Base-by-base conservation (phyloP, 2,329 filamentous ascomycete species). In the Aschersonia sp. region DNA sequence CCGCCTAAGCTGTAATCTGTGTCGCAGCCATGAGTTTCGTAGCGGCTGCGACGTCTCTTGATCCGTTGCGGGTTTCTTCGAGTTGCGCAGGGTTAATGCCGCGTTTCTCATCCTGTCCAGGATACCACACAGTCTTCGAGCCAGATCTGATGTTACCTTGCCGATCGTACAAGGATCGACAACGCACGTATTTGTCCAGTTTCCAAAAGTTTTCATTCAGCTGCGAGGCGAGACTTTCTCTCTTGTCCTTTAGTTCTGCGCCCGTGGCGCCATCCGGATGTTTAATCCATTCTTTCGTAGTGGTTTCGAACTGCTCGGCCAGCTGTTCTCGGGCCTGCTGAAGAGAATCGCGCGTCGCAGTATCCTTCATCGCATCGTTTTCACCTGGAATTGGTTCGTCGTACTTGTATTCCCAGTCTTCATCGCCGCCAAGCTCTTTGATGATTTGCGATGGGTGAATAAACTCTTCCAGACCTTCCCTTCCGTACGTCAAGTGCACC, bases 121-220 rank as follows among this genome's bases (percentile, higher is more conserved):
- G 43, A 35, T 47, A 47, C 49, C 47, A 51, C 8, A 39, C 43
- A 4, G 49, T 41, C 43, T 45, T 44, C 6, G 30, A 29, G 8
- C 50, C 50, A 6, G 45, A n/a, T 22, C 43, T 40, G 14, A 51
- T 46, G 11, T 42, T 46, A 37, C 50, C 50, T 32, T 44, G 45
- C 2, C 81, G 70, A 59, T 86, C 81, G 53, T 84, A 84, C 51
- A 79, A 58, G 14, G 73, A 75, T 54, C 73, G 66, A 29, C 80
- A 78, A 35, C 83, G 68, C 14, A 85, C 59, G 57, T 80, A 83
- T 2, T 79, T 79, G 62, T 87, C 83, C 48, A 86, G 60, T 51
- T 74, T 68, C 83, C 83, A 87, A 63, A 84, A 87, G 50, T 82
- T 83, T 37, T 66, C 62, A 45, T 70, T 63, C 50, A 86, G 55